Base-by-base conservation (phyloP, 192 early-diverging fungal genomes). In the Mortierella alpina region DNA sequence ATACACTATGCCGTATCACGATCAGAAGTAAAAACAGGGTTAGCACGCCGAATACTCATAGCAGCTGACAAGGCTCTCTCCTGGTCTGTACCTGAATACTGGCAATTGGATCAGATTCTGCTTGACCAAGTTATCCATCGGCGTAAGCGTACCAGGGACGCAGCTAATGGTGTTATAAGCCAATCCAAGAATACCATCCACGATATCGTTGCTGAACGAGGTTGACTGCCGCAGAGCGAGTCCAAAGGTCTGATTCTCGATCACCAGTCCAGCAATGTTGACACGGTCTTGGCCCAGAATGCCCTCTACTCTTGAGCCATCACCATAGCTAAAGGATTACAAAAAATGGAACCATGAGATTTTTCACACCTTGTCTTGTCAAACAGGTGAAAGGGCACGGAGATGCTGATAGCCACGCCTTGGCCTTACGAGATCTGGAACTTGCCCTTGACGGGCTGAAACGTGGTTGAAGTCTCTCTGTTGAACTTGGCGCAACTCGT, bases 181-280 rank as follows among this genome's bases (percentile, higher is more conserved):
- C 9, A 93, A 85, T n/a, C 92, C 92, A 11, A 93, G 56, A 31
- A 93, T 81, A 5, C 92, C 92, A 52, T 92, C 91, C 8, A 91
- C 87, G 4, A 85, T 86, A 66, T 90, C 92, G 18, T 74, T 76
- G 45, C 83, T 84, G 73, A 91, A 93, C 4, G 83, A 81, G 8
- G 76, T 70, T 0, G 92, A 92, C 49, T 89, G 86, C 18, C 72
- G 83, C 51, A 84, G 89, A 6, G 91, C 91, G 7, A 93, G 56
- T 20, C 89, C 91, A 58, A 93, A 85, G 0, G 84, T 82, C 48
- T 93, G 92, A 51, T 88, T 81, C 46, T 74, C 70, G 52, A 93
- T 90, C 9, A 82, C 82, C 46, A 93, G 57, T 31, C 88, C 90
- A 1, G 90, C 92, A 41, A 93, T 67, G 1, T 77, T 86, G 20